A percentile compares a stretch with the other conserved stretches of the same genome.
Conservation (phyloP, 2,329 filamentous ascomycete species). For the Cladosporium phlei region DNA sequence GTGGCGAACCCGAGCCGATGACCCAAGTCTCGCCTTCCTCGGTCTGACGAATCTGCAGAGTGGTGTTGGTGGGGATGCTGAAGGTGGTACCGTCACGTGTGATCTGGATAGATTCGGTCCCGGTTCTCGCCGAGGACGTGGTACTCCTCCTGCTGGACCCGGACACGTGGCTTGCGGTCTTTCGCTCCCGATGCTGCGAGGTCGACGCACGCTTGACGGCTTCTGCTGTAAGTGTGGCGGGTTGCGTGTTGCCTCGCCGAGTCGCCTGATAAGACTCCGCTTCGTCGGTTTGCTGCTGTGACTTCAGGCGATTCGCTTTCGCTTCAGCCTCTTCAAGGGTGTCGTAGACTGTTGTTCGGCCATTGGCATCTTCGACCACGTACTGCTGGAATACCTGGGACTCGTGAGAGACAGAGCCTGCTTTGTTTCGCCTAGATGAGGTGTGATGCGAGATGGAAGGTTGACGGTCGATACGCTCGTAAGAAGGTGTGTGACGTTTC, state of each 20-base stretch:
- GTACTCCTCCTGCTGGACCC: conserved; percentile 25
- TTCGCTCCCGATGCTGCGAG: conserved; percentile 16
- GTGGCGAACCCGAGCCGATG: conserved; percentile 20
- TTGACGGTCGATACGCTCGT: conserved; percentile 26
- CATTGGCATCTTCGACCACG: conserved; percentile 25
- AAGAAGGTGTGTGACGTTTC: conserved; percentile 18
- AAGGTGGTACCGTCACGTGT: conserved; percentile 24
- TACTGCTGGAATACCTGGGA: conserved; percentile 21
- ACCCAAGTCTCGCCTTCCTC: conserved; percentile 24
- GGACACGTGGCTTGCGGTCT: conserved; percentile 22
- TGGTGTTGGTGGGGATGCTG: conserved; percentile 26
- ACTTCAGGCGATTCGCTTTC: conserved; percentile 14
- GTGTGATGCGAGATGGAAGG: conserved; percentile 30
- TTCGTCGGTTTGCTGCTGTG: conserved; percentile 18
- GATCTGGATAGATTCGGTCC: conserved; percentile 23
- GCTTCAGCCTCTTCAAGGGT: conserved; percentile 23
- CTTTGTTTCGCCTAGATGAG: conserved; percentile 28
- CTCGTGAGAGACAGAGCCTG: conserved; percentile 22
- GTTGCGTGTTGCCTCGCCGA: conserved; percentile 18
- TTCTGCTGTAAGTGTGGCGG: conserved; percentile 25
- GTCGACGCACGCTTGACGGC: conserved; percentile 23
- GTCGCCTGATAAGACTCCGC: conserved; percentile 26
- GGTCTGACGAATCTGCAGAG: conserved; percentile 21
- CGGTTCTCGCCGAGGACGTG: conserved; percentile 20
- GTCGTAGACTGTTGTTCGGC: conserved; percentile 24